phyloP scores from a whole-genome alignment of 352 stramenopile species.

The Globisporangium irregulare region DNA sequence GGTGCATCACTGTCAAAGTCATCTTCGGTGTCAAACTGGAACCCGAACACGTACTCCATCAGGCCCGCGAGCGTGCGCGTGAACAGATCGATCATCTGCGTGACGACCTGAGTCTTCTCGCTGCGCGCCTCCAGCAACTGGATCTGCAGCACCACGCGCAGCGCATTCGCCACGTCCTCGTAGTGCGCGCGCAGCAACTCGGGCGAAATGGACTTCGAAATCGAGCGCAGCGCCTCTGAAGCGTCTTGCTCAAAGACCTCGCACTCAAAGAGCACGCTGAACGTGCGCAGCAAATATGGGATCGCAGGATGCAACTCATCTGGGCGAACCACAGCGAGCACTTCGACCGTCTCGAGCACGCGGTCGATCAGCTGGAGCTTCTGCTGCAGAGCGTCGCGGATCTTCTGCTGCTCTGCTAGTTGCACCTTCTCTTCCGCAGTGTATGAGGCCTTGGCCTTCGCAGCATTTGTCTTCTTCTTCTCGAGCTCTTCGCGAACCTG shows the following conservation, averaged over 20 bases:
- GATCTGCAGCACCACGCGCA: slow-evolving; percentile 54
- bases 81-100: slow-evolving; percentile 48
- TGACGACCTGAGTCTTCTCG: slow-evolving; percentile 34
- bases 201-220: slow-evolving; percentile 64
- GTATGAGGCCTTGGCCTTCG: slow-evolving; percentile 43
- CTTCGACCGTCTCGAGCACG: slow-evolving; percentile 60
- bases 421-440: slow-evolving; percentile 53
- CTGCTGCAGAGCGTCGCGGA: slow-evolving; percentile 45
- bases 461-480: slow-evolving; percentile 53
- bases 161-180: slow-evolving; percentile 53
- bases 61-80: slow-evolving; percentile 52
- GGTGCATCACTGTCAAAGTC: slow-evolving; percentile 70
- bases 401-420: slow-evolving; percentile 56
- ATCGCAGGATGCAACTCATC: slow-evolving; percentile 76
- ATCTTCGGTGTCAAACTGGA: slow-evolving; percentile 73
- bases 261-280: slow-evolving; percentile 52
- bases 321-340: slow-evolving; percentile 49
- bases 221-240: slow-evolving; percentile 31
- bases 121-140: slow-evolving; percentile 37
- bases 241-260: slow-evolving; percentile 51
- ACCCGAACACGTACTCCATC: slow-evolving; percentile 81
- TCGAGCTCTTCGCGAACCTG: slow-evolving; percentile 80
- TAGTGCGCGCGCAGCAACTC: slow-evolving; percentile 60
- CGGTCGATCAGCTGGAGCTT: slow-evolving; percentile 37
- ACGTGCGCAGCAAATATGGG: slow-evolving; percentile 55